Conservation (phyloP, 768 basidiomycete genomes). For the Lepiota subincarnata region DNA sequence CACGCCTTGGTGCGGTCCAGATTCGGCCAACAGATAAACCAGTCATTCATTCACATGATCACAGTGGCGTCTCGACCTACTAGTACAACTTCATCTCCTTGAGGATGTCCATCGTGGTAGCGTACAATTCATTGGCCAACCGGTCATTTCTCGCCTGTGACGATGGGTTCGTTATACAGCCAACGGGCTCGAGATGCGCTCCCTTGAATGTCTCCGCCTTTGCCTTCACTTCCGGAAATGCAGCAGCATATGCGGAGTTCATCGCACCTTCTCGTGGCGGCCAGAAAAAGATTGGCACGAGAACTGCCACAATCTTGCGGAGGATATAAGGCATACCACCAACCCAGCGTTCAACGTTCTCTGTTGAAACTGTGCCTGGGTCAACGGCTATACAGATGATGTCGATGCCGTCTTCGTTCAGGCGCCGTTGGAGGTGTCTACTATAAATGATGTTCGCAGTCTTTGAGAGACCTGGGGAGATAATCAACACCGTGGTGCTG, state of each 20-base stretch:
- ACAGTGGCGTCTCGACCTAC: not conserved
- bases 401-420: constrained; percentile 31
- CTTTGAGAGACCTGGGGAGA: constrained; percentile 40
- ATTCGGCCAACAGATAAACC: too few species aligned
- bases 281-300: constrained; percentile 15
- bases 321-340: constrained; percentile 9
- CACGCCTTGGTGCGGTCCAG: too few species aligned
- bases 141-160: constrained; percentile 25
- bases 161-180: constrained; percentile 22
- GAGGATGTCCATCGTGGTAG: constrained; percentile 30
- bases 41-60: too few species aligned
- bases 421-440: constrained; percentile 43
- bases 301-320: constrained; percentile 5
- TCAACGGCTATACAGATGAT: constrained; percentile 37
- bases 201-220: constrained; percentile 31
- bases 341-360: constrained; percentile 13
- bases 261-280: constrained; percentile 29
- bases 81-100: constrained; percentile 20
- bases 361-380: constrained; percentile 37
- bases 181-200: constrained; percentile 32
- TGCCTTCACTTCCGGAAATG: constrained; percentile 27
- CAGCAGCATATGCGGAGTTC: constrained; percentile 36
- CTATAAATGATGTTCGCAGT: constrained; percentile 48
- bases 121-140: constrained; percentile 35
- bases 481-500: not conserved